A percentile compares a stretch with the other conserved stretches of the same genome.
Conservation (phyloP, 805 yeast genomes). For the Wilhelminamyces savonicus region DNA sequence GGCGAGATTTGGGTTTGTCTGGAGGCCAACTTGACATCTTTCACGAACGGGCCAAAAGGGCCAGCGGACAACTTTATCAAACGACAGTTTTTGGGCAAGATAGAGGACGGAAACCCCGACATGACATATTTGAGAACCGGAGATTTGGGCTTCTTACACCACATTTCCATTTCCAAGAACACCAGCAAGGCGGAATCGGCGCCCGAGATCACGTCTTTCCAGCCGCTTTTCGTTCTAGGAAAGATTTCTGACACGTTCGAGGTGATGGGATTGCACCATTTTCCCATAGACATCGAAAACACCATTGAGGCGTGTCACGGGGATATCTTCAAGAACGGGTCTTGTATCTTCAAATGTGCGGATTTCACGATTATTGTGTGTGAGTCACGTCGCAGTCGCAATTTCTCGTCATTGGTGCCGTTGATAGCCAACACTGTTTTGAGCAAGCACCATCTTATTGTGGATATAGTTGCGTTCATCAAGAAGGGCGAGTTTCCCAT, state of each 20-base stretch:
- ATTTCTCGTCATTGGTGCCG: slow-evolving; percentile 73
- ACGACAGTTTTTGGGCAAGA: slow-evolving; percentile 54
- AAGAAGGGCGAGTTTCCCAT: slow-evolving; percentile 56
- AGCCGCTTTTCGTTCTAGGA: slow-evolving; percentile 81
- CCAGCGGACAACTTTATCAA: slow-evolving; percentile 45
- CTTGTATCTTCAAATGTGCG: slow-evolving; percentile 75
- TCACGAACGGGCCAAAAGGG: slow-evolving; percentile 48
- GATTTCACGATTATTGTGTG: slow-evolving; percentile 72
- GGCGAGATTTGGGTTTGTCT: slow-evolving; percentile 98
- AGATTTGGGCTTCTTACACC: slow-evolving; percentile 87
- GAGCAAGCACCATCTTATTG: slow-evolving; percentile 71
- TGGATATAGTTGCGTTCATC: slow-evolving; percentile 81
- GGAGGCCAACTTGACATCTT: slow-evolving; percentile 68
- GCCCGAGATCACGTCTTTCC: slow-evolving; percentile 40
- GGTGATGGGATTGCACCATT: slow-evolving; percentile 83
- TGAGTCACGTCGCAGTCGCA: slow-evolving; percentile 47
- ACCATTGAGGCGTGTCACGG: slow-evolving; percentile 43
- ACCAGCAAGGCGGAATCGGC: slow-evolving; percentile 23
- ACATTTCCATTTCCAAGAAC: slow-evolving; percentile 45
- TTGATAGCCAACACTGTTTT: slow-evolving; percentile 73
- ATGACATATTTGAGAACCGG: slow-evolving; percentile 80
- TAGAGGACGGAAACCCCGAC: slow-evolving; percentile 58
- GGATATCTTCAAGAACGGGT: slow-evolving; percentile 50
- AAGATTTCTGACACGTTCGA: slow-evolving; percentile 84
- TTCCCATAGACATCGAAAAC: slow-evolving; percentile 74